phyloP scores from a whole-genome alignment of 2,329 filamentous ascomycete species.

The Pseudogymnoascus sp. region DNA sequence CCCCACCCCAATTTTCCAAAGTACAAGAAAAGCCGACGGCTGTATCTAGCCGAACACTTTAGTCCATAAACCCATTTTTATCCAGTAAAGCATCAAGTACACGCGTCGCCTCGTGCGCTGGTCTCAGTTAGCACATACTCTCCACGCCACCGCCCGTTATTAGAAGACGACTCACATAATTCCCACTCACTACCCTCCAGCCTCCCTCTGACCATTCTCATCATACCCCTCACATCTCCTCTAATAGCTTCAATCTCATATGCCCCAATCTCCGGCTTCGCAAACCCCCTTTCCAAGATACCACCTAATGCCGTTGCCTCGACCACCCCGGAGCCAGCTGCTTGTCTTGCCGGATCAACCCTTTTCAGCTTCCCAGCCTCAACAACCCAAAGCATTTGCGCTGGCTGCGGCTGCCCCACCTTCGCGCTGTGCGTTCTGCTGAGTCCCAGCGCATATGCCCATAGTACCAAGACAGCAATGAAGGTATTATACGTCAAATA shows the following conservation, averaged over 20 bases:
- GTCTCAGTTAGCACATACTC: neutral
- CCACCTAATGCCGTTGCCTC: neutral
- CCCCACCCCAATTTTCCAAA: neutral
- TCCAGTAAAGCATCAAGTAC: conserved; percentile 13
- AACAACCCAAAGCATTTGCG: conserved; percentile 2
- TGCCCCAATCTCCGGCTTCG: neutral
- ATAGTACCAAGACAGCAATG: conserved; percentile 7
- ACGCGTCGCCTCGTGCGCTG: conserved; percentile 13
- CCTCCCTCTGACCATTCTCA: conserved; percentile 5
- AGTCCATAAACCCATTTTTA: conserved; percentile 15
- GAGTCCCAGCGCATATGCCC: conserved; percentile 8
- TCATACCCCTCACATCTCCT: neutral
- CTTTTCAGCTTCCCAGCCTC: conserved; percentile 7
- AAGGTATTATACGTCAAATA: conserved; percentile 12
- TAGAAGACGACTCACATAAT: conserved; percentile 10
- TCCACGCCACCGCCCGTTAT: neutral
- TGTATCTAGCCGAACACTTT: neutral
- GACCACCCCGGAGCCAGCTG: neutral
- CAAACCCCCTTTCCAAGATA: conserved; percentile 10
- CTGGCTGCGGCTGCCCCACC: neutral
- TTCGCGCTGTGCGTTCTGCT: neutral
- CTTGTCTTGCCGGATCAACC: neutral
- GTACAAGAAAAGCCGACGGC: neutral
- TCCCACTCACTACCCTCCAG: conserved; percentile 12
- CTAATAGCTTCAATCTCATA: conserved; percentile 7